Evolutionary conservation across 108 stramenopile genomes (phyloP), one percentile per base, ranked within the genome.

Genomic region (Pseudonitzschia pungens): DNA sequence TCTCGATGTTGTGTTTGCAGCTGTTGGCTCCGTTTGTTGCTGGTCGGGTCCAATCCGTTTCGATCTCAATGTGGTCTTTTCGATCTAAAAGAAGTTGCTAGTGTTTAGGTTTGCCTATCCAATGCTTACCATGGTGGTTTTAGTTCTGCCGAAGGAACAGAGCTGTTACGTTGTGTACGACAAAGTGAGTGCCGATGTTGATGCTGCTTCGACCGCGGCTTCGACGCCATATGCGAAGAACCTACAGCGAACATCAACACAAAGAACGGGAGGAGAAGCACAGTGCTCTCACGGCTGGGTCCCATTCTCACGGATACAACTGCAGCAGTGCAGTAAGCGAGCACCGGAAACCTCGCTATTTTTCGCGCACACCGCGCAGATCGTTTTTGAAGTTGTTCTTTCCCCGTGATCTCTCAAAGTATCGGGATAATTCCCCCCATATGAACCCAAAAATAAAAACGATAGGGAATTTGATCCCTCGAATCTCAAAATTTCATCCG

Each of bases 401-500:
- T 18, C 18, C 45, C 45, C 45, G 36, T 36, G 36, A 36, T 6
- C 36, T 36, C 45, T 4, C 45, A 12, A 6, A 48, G 7, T 14
- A 18, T 11, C 18, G n/a, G 54, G 22, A 55, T 22, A 2, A 11
- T 10, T 55, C 16, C 22, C 20, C 20, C 10, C 2, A 26, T 3
- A 21, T 55, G 4, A 2, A 24, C 54, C 54, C 54, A 2, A 12
- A 55, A 55, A 51, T 51, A 51, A 51, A 51, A 51, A 51, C 10
- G 9, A 5, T 20, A 5, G 3, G 24, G 26, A 3, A 2, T 24
- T 20, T 11, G 10, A 2, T 24, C 20, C 54, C 54, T 20, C 54
- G 16, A 12, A 21, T 18, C 12, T 24, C 24, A 55, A 55, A 55
- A 55, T 55, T 55, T 55, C 54, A 55, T 55, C 54, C 54, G 54